Evolutionary conservation across 2,329 filamentous ascomycete species (phyloP), one percentile per base, ranked within the genome.

Genomic region (Calonectria multiphialidica): DNA sequence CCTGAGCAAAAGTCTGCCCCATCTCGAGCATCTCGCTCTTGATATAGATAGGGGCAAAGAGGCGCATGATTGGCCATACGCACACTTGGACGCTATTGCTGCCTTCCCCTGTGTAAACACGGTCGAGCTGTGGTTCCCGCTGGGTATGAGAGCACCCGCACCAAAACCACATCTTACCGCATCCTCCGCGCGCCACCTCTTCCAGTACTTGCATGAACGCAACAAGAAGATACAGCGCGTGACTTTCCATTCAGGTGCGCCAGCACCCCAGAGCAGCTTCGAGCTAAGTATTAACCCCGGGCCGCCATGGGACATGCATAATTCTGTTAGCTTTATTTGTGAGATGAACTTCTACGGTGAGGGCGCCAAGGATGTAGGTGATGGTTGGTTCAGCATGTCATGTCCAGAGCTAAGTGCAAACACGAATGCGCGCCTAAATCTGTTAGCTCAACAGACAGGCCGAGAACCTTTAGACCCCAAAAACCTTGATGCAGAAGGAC

Each of bases 171-270:
- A 44, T 45, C 63, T 71, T n/a, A 71, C 63, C 18, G 25, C 35
- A 13, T 49, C 63, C 16, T 55, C 69, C 13, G 63, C 64, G 4
- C 55, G 47, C 5, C 45, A 57, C 44, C 44, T 71, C 44, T 65
- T 65, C 37, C 18, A 23, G 45, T 55, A 71, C 13, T 35, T 71
- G 28, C 37, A 45, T 7, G 45, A 47, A 35, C 55, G 69, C 13
- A 71, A 71, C 28, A n/a, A 30, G 5, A 67, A 63, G 4, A 63
- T 71, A n/a, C 69, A 67, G 33, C 64, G 35, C 21, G 9, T 71
- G n/a, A 64, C 64, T 3, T 2, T 71, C 18, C 69, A 71, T 47
- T 67, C 63, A 5, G 69, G 69, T n/a, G 10, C n/a, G 4, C 33
- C 40, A 25, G 21, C 13, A 25, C n/a, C 33, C 8, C 7, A 13